Evolutionary conservation across 139 green algal genomes (phyloP), one percentile per base, ranked within the genome.

Genomic region (Chloropicon primus): DNA sequence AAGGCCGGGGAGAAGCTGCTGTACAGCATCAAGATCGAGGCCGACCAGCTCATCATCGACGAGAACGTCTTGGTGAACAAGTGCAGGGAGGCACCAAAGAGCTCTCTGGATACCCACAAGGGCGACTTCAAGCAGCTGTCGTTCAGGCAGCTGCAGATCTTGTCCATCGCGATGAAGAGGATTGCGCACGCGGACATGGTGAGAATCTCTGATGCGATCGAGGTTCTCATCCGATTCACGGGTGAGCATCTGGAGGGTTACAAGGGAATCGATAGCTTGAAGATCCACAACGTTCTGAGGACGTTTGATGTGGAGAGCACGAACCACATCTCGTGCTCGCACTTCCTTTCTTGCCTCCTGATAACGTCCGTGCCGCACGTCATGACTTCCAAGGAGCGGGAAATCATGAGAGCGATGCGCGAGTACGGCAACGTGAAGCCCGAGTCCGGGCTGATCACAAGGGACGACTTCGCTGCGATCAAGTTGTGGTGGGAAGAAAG

Each of bases 11-110:
- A 82, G 72, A 83, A 80, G 25, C 82, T 94, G 53, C 80, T 81
- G 1, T 28, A 85, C 77, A 86, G 89, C 54, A 77, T 94, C 75
- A 77, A 54, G n/a, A 21, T 24, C 2, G 24, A 76, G 73, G 24
- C 86, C 71, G 84, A 88, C 22, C 75, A 80, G 27, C 74, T 89
- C 26, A 76, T 90, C 1, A 72, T 93, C 21, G 85, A 90, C 74
- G 81, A 88, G 80, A 74, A 53, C 10, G 74, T 62, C 22, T 75
- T 84, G 26, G 27, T 54, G 1, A 54, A 1, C 75, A 26, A 27
- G 41, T 53, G 84, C 27, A 76, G 85, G 3, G 75, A 81, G 3
- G 76, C 72, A 22, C 76, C 76, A 2, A 73, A 74, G 1, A 62
- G 27, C 22, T 53, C 24, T 3, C 75, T 53, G 29, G 75, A 78